Base-by-base conservation (phyloP, 163 green algal genomes). In the Scenedesmus sp. region DNA sequence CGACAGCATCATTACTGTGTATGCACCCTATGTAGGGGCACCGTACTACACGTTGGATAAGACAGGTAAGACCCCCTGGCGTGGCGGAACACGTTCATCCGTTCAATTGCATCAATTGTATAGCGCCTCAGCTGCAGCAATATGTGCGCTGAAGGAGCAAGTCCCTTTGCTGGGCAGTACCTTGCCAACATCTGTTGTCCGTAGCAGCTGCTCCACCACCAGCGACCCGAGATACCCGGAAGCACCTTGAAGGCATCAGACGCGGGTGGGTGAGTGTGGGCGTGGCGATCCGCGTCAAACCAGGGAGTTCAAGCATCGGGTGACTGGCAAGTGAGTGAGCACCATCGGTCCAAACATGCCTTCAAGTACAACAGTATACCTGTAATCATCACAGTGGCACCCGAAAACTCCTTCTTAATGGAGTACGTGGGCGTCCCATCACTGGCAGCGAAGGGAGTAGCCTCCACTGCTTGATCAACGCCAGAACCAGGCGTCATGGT, bases 221-320 rank as follows among this genome's bases (percentile, higher is more conserved):
- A 95, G 51, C 35, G 65, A 92, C 5, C 94, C 94, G 26, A 96
- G 90, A 89, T 93, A 96, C 78, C 94, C 94, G n/a, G 92, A 93
- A 22, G 87, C 91, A 40, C 94, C 93, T 46, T 46, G 82, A 92
- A 93, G 81, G n/a, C 26, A 18, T 18, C 30, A 7, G 40, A 40
- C 20, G 18, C 92, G 84, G 18, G 65, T 87, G 7, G 7, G 30
- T 9, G 7, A 40, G 30, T 76, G 65, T 40, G 30, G 1, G 26
- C 30, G 30, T 0, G 16, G 5, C 0, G 24, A 40, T 76, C 65
- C 30, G 65, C 65, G 49, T 6, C 35, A n/a, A 46, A 81, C 16
- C 5, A 81, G 35, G 15, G 37, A 44, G 16, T 81, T 15, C 72
- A 33, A 81, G 35, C 72, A 49, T 35, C 16, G 33, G n/a, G 35